Conservation (phyloP, 2,329 filamentous ascomycete genomes). For the Pseudogymnoascus sp. region DNA sequence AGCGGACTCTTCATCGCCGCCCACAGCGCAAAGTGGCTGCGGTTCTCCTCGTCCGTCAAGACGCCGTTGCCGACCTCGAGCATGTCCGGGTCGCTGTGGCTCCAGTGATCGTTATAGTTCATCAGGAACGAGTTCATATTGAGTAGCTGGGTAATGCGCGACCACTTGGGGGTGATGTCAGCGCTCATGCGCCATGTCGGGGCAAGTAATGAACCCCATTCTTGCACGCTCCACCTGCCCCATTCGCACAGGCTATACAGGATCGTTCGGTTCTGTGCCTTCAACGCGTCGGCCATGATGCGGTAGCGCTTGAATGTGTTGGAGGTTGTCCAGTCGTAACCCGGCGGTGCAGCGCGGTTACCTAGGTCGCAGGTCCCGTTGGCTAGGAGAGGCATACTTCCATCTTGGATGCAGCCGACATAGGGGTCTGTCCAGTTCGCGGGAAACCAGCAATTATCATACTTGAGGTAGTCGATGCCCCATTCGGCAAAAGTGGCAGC, state of each 20-base stretch:
- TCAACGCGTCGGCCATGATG: conserved; percentile 44
- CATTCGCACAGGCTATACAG: conserved; percentile 46
- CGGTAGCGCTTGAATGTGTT: conserved; percentile 40
- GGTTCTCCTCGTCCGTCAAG: conserved; percentile 15
- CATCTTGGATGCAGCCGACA: conserved; percentile 34
- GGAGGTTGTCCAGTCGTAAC: conserved; percentile 43
- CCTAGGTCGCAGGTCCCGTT: conserved; percentile 33
- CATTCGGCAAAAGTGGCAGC: conserved; percentile 49
- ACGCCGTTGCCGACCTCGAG: conserved; percentile 21
- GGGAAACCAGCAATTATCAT: conserved; percentile 46
- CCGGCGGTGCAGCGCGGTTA: conserved; percentile 32
- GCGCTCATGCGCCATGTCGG: conserved; percentile 40
- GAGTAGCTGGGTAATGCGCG: conserved; percentile 26
- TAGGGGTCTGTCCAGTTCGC: conserved; percentile 32
- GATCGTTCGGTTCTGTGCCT: conserved; percentile 37
- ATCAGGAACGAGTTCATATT: conserved; percentile 31
- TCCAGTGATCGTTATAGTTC: conserved; percentile 31
- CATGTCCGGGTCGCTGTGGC: conserved; percentile 24
- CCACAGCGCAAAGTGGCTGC: conserved; percentile 6
- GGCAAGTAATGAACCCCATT: conserved; percentile 42
- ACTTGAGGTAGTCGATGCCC: conserved; percentile 53
- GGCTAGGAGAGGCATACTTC: conserved; percentile 24
- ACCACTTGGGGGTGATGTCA: conserved; percentile 35
- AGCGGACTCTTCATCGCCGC: conserved; percentile 9
- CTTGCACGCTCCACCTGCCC: conserved; percentile 42